Conservation (phyloP, 495 filamentous ascomycete species). For the Aspergillus ellipticus region DNA sequence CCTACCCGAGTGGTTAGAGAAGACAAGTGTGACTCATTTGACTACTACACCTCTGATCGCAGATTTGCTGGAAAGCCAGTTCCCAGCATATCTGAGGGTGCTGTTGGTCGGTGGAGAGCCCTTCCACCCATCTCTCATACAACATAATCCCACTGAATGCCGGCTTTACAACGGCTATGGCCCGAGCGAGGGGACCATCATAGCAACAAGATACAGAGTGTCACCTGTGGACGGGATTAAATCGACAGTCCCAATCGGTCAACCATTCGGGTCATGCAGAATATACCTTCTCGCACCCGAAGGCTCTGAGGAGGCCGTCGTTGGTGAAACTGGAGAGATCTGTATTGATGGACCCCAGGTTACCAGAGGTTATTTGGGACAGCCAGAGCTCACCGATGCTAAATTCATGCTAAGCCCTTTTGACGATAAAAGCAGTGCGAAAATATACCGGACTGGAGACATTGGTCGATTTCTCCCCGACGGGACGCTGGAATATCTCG, state of each 20-base stretch:
- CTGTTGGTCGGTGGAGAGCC: not conserved
- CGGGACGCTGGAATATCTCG: not conserved
- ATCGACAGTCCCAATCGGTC: not conserved
- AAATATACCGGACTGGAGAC: conserved; percentile 2
- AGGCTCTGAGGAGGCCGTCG: not conserved
- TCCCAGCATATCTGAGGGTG: not conserved
- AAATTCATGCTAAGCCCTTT: not conserved
- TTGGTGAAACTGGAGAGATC: not conserved
- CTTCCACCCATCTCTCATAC: not conserved
- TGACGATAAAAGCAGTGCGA: not conserved
- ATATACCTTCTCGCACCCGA: not conserved
- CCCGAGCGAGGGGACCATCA: not conserved
- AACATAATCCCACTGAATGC: not conserved
- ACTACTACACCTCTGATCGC: not conserved
- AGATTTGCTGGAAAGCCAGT: not conserved
- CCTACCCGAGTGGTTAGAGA: not conserved
- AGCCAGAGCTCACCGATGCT: not conserved
- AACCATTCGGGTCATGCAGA: not conserved
- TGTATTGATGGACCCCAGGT: not conserved
- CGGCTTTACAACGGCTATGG: not conserved
- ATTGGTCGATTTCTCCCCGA: not conserved
- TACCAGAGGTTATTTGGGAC: not conserved
- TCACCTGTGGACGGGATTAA: not conserved
- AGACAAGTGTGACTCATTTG: not conserved
- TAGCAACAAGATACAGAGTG: not conserved